These are phyloP conservation scores for Aspergillus felis DNA, from an alignment of 2,329 filamentous ascomycete species.

Conservation along the genomic window DNA sequence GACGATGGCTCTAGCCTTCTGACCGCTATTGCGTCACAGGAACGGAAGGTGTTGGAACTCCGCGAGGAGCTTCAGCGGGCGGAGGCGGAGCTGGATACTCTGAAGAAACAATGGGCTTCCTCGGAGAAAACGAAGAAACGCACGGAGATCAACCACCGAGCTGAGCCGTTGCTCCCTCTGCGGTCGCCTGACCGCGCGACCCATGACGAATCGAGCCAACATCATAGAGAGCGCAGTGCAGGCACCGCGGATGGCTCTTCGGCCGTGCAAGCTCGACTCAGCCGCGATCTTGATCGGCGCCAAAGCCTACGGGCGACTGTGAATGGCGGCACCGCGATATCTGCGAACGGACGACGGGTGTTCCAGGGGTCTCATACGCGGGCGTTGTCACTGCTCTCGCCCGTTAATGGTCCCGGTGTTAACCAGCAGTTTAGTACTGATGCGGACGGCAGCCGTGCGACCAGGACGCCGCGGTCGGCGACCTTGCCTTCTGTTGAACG, in stretches of 20 bases:
- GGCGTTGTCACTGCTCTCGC: conserved; percentile 79
- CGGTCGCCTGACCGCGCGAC: conserved; percentile 33
- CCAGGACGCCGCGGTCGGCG: conserved; percentile 36
- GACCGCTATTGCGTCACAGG: conserved; percentile 85
- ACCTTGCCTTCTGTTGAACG: conserved; percentile 41
- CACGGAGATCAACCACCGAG: conserved; percentile 58
- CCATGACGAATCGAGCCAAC: conserved; percentile 12
- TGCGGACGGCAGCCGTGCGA: conserved; percentile 25
- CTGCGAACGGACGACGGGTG: conserved; percentile 53
- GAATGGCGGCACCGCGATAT: conserved; percentile 27
- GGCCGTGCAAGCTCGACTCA: conserved; percentile 32
- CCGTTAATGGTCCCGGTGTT: conserved; percentile 24
- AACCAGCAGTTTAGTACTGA: conserved; percentile 14
- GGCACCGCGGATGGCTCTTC: conserved; percentile 23
- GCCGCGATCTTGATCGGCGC: conserved; percentile 66
- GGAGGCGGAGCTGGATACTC: conserved; percentile 66
- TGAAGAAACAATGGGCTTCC: conserved; percentile 80
- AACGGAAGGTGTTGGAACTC: conserved; percentile 83
- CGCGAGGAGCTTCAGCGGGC: conserved; percentile 84
- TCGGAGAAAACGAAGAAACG: conserved; percentile 75
- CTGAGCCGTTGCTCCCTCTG: conserved; percentile 57
- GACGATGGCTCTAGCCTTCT: conserved; percentile 67
- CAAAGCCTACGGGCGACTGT: conserved; percentile 60
- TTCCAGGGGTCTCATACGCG: conserved; percentile 65
- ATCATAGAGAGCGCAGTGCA: conserved; percentile 25